These are phyloP conservation scores for Suillus sp. DNA, from an alignment of 768 basidiomycete genomes.

Conservation along the genomic window DNA sequence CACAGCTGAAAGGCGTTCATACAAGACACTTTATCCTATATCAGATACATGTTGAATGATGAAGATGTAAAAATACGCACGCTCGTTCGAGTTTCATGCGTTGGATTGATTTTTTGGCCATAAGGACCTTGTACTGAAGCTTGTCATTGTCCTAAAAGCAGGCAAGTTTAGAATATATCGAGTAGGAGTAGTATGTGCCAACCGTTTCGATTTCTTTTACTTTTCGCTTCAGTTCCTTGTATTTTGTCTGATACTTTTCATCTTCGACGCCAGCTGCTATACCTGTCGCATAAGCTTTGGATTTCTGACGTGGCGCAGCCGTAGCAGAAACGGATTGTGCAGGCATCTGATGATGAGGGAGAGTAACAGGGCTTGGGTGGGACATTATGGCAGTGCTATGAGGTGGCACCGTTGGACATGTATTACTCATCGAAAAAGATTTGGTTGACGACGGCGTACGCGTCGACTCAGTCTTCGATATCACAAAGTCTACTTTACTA, in stretches of 20 bases:
- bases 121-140: slow-evolving; percentile 76
- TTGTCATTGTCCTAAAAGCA: slow-evolving; percentile 80
- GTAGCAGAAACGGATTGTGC: slow-evolving; percentile 30
- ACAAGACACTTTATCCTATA: slow-evolving; percentile 58
- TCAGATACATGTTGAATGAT: slow-evolving; percentile 22
- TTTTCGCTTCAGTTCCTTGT: slow-evolving; percentile 85
- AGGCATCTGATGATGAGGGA: slow-evolving; percentile 41
- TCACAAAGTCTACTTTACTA: slow-evolving; percentile 15
- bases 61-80: slow-evolving; percentile 48
- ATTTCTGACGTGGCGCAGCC: slow-evolving; percentile 48
- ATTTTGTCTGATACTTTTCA: slow-evolving; percentile 84
- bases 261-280: slow-evolving; percentile 83
- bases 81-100: slow-evolving; percentile 87
- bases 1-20: slow-evolving; percentile 70
- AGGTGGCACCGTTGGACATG: slow-evolving; percentile 31
- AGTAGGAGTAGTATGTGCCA: slow-evolving; percentile 25
- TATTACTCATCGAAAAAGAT: slow-evolving; percentile 30
- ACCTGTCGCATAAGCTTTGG: slow-evolving; percentile 52
- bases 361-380: slow-evolving; percentile 51
- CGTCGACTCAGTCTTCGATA: slow-evolving; percentile 23
- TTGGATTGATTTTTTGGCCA: slow-evolving; percentile 81
- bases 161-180: slow-evolving; percentile 15
- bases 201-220: slow-evolving; percentile 86
- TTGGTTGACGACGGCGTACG: slow-evolving; percentile 28
- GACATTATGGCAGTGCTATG: slow-evolving; percentile 61